Percentiles rank a stretch among this genome's conserved stretches.
phyloP scores from a whole-genome alignment of 495 filamentous ascomycete genomes.

The Tuber borchii region DNA sequence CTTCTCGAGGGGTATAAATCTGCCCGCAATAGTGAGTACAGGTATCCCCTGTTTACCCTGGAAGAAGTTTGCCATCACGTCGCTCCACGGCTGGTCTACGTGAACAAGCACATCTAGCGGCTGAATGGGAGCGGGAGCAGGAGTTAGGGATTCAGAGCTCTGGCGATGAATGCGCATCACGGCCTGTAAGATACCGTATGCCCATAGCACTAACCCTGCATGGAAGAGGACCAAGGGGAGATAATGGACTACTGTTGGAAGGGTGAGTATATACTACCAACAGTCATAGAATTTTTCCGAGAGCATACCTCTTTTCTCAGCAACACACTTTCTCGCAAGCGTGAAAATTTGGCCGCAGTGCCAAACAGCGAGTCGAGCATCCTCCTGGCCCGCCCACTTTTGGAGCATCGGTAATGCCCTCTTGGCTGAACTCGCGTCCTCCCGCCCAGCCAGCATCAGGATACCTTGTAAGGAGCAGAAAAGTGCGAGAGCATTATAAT shows the following conservation, averaged over 20 bases:
- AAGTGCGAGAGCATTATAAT: background rate
- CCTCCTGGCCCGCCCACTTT: background rate
- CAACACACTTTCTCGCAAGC: background rate
- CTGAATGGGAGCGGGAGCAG: background rate
- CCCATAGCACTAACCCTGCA: background rate
- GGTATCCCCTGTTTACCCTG: background rate
- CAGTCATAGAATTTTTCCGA: background rate
- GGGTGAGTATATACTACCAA: background rate
- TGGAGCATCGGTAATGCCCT: background rate
- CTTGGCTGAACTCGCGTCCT: background rate
- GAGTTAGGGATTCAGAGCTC: background rate
- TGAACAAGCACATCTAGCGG: background rate
- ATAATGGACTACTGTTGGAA: background rate
- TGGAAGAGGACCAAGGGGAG: background rate
- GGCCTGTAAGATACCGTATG: background rate
- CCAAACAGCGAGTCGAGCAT: conserved; percentile 1
- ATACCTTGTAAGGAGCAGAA: background rate
- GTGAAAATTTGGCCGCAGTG: background rate
- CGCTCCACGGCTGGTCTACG: background rate
- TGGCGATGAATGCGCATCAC: conserved; percentile 3
- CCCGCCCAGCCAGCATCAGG: background rate
- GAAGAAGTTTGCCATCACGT: background rate
- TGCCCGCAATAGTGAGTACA: background rate
- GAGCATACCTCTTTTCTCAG: background rate
- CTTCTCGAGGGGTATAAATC: background rate